These are phyloP conservation scores for Trichoderma citrinoviride DNA, from an alignment of 2,329 filamentous ascomycete species.

Conservation along the genomic window DNA sequence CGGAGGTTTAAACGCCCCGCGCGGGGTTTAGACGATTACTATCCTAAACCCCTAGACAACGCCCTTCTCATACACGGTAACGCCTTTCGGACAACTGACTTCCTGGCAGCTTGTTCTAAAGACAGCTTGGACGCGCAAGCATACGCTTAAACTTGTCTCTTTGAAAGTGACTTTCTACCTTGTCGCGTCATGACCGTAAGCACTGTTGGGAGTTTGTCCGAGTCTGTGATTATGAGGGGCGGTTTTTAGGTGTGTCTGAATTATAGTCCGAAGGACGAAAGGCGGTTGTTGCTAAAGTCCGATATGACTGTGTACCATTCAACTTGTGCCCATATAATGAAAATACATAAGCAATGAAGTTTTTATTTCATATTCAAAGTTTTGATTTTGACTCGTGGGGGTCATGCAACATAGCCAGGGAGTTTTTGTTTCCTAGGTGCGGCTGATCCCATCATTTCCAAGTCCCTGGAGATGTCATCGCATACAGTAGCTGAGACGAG, in stretches of 20 bases:
- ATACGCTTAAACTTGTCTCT: not conserved
- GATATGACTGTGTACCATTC: too few relatives aligned
- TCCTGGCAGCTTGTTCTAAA: too few relatives aligned
- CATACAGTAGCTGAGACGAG: not conserved
- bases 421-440: not conserved
- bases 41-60: not conserved
- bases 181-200: conserved; percentile 11
- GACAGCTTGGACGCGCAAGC: not conserved
- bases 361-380: too few relatives aligned
- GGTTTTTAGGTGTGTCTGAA: not conserved
- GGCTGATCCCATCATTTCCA: not conserved
- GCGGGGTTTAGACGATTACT: not conserved
- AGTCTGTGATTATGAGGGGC: not conserved
- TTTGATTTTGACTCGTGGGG: too few relatives aligned
- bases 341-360: too few relatives aligned
- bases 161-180: not conserved
- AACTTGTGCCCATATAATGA: too few relatives aligned
- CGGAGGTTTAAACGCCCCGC: not conserved
- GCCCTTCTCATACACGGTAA: not conserved
- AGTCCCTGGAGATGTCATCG: not conserved
- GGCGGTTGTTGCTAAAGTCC: too few relatives aligned
- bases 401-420: not conserved
- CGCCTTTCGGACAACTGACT: not conserved
- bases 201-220: not conserved
- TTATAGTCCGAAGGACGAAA: too few relatives aligned